Evolutionary conservation across 2,329 filamentous ascomycete genomes (phyloP).

Genomic region (Phoma sp.): DNA sequence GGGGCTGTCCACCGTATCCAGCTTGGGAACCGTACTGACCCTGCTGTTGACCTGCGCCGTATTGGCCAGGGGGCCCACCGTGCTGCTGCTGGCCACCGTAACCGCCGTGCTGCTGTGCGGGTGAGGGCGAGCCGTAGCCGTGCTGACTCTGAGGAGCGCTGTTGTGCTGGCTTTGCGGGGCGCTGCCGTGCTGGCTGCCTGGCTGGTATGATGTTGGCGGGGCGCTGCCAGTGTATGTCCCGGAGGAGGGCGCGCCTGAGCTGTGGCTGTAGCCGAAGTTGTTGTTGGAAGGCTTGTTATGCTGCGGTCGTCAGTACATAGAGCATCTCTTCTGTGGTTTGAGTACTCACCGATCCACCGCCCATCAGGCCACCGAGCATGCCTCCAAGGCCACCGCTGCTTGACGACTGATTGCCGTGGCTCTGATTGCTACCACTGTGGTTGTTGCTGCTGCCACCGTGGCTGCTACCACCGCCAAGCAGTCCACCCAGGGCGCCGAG

Average conservation of each 20-base stretch:
- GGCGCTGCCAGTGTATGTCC: conserved; percentile 68
- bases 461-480: conserved; percentile 3
- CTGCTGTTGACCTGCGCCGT: conserved; percentile 20
- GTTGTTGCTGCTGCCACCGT: conserved; percentile 9
- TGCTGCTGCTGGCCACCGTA: conserved; percentile 29
- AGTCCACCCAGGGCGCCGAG: conserved; percentile 34
- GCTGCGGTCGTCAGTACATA: conserved; percentile 28
- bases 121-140: conserved; percentile 27
- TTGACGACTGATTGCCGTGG: conserved; percentile 12
- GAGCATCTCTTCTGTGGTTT: not conserved
- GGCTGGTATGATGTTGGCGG: conserved; percentile 69
- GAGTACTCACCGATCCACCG: conserved; percentile 44
- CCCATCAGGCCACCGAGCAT: conserved; percentile 47
- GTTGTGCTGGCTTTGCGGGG: conserved; percentile 32
- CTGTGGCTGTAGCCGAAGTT: conserved; percentile 66
- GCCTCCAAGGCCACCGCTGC: conserved; percentile 30
- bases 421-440: conserved; percentile 3
- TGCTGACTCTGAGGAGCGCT: conserved; percentile 31
- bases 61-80: conserved; percentile 16
- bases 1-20: conserved; percentile 33
- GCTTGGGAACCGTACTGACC: conserved; percentile 33
- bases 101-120: conserved; percentile 28
- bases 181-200: conserved; percentile 31
- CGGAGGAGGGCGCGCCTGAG: conserved; percentile 57
- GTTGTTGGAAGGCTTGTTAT: conserved; percentile 48